phyloP scores from a whole-genome alignment of 2,329 filamentous ascomycete genomes.

The Penicillium sp. region DNA sequence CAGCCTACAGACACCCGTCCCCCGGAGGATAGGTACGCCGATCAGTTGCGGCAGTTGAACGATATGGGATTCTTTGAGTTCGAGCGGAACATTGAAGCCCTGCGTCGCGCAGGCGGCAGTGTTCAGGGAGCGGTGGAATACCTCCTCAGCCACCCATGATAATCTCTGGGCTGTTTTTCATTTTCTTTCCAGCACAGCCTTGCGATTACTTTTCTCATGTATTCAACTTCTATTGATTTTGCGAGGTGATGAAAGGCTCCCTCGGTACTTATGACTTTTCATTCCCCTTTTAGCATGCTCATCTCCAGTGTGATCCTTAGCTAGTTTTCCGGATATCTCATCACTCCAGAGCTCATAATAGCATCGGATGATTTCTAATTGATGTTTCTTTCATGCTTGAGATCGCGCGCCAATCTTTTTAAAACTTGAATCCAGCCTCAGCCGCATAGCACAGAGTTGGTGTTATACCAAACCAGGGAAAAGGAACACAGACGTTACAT shows the following conservation, averaged over 20 bases:
- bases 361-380: neutral
- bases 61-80: conserved; percentile 99
- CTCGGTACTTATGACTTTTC: conserved; percentile 6
- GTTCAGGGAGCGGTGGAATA: conserved; percentile 71
- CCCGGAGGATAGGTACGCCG: conserved; percentile 88
- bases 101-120: conserved; percentile 85
- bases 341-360: neutral
- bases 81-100: conserved; percentile 82
- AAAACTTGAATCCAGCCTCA: neutral
- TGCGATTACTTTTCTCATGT: conserved; percentile 1
- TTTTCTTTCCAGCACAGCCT: conserved; percentile 7
- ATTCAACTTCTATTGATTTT: conserved; percentile 7
- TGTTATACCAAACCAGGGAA: no score
- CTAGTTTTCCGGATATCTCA: conserved; percentile 1
- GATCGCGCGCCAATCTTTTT: no score
- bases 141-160: conserved; percentile 35
- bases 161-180: neutral
- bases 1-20: conserved; percentile 76
- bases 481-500: neutral
- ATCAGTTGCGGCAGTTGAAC: conserved; percentile 87
- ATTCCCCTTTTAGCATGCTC: conserved; percentile 7
- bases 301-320: neutral
- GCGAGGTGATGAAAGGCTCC: conserved; percentile 1
- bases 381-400: neutral
- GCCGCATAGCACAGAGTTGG: neutral